Conservation (phyloP, 2,329 filamentous ascomycete genomes). For the Ceratocystis variospora region DNA sequence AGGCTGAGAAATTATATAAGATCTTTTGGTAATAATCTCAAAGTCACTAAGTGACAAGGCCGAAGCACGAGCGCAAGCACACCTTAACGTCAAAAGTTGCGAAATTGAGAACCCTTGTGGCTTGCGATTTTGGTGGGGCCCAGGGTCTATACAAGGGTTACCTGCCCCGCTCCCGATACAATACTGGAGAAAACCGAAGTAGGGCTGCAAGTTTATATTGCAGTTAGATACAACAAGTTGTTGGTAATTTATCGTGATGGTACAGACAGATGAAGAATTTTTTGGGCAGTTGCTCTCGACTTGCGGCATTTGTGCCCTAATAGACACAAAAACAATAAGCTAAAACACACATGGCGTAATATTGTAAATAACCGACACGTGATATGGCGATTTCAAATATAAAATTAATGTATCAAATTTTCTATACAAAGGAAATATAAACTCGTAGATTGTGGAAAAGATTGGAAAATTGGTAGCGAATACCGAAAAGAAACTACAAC, state of each 20-base stretch:
- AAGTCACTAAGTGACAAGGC: background rate
- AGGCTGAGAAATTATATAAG: background rate
- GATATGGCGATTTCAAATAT: background rate
- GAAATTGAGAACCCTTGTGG: slow-evolving; percentile 1
- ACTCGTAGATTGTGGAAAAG: background rate
- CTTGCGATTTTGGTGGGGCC: background rate
- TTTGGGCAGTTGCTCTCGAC: background rate
- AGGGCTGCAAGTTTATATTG: background rate
- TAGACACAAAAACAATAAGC: background rate
- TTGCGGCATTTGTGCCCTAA: background rate
- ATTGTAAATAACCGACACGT: background rate
- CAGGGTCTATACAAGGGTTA: background rate
- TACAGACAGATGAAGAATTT: background rate
- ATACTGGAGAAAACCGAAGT: background rate
- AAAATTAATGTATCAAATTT: slow-evolving; percentile 4
- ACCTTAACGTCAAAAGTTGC: background rate
- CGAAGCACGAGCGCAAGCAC: background rate
- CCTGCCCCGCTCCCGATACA: background rate
- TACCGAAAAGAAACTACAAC: background rate
- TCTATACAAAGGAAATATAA: slow-evolving; percentile 7
- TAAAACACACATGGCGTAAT: background rate
- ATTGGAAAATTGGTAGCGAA: background rate
- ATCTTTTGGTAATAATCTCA: background rate
- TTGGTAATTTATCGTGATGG: background rate
- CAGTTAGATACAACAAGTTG: background rate